Evolutionary conservation across 2,329 filamentous ascomycete species (phyloP).

Genomic region (Monosporascus ibericus): DNA sequence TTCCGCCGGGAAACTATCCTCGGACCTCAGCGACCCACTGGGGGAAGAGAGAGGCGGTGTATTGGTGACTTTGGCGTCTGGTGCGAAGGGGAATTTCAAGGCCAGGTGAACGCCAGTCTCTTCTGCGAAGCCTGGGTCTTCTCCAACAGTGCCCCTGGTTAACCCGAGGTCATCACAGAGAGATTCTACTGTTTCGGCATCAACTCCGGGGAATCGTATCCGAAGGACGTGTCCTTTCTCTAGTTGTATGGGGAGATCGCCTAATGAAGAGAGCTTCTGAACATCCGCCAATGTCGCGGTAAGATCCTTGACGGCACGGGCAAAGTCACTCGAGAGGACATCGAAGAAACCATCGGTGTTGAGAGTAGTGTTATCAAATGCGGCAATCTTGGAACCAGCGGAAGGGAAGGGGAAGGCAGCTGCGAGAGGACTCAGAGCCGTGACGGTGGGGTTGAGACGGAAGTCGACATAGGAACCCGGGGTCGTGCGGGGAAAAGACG

Average conservation of each 20-base stretch:
- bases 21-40: conserved; percentile 41
- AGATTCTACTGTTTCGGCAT: conserved; percentile 71
- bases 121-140: conserved; percentile 69
- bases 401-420: conserved; percentile 43
- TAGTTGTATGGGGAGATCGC: conserved; percentile 76
- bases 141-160: conserved; percentile 67
- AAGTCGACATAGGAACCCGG: conserved; percentile 88
- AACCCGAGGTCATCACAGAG: conserved; percentile 87
- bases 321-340: conserved; percentile 80
- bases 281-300: conserved; percentile 75
- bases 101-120: conserved; percentile 66
- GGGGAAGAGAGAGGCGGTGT: conserved; percentile 36
- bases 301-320: conserved; percentile 77
- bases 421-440: conserved; percentile 70
- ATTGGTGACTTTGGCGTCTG: conserved; percentile 32
- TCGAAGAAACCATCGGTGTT: conserved; percentile 82
- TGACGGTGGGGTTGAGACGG: conserved; percentile 80
- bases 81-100: conserved; percentile 81
- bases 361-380: conserved; percentile 52
- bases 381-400: conserved; percentile 34
- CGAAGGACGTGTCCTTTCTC: conserved; percentile 62
- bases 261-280: conserved; percentile 66
- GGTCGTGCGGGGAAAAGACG: conserved; percentile 44
- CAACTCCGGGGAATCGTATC: conserved; percentile 86
- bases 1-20: conserved; percentile 23